Percentiles rank a stretch among this genome's conserved stretches.
Evolutionary conservation across 768 basidiomycete genomes (phyloP).

Genomic region (Boletus sensibilis): DNA sequence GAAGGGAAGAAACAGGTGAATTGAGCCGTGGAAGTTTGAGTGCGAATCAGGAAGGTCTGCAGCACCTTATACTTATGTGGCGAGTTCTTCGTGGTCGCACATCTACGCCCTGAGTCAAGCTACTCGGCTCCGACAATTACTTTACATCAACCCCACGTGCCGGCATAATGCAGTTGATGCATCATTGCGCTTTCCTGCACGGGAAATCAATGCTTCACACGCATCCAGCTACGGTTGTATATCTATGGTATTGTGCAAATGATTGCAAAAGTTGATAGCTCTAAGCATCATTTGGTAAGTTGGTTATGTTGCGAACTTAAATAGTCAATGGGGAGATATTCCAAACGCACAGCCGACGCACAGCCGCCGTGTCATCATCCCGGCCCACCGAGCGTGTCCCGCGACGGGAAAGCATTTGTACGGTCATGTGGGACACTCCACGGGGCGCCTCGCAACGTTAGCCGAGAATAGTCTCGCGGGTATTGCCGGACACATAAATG

Average conservation of each 20-base stretch:
- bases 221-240: not conserved
- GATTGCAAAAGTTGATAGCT: not conserved
- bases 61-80: not conserved
- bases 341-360: not conserved
- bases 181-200: not conserved
- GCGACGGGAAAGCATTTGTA: not conserved
- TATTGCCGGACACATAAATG: not conserved
- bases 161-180: not conserved
- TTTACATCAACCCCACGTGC: not conserved
- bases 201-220: not conserved
- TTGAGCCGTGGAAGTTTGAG: not conserved
- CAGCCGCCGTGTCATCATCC: not conserved
- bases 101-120: not conserved
- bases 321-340: not conserved
- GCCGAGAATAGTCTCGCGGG: constrained; percentile 1
- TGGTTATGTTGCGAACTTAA: not conserved
- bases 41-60: not conserved
- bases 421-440: not conserved
- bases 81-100: not conserved
- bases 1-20: not conserved
- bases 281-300: not conserved
- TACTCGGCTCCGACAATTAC: not conserved
- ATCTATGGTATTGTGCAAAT: not conserved
- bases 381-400: not conserved
- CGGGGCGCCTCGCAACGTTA: not conserved